phyloP scores from a whole-genome alignment of 768 basidiomycete species.

The Paxillus ammoniavirescens region DNA sequence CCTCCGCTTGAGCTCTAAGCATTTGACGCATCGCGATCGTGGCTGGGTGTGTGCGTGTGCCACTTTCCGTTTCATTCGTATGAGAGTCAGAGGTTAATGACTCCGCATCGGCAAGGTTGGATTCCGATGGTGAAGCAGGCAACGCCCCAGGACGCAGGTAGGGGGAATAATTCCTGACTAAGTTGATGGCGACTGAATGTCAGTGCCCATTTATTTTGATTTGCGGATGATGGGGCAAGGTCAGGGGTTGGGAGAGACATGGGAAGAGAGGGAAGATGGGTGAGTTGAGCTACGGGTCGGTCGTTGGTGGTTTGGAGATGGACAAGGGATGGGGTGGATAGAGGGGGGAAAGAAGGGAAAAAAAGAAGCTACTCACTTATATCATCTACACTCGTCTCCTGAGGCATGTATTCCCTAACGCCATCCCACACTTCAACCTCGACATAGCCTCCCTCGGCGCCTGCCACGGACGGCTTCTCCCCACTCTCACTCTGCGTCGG shows the following conservation, averaged over 20 bases:
- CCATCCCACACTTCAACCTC: conserved; percentile 73
- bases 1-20: conserved; percentile 60
- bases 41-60: conserved; percentile 56
- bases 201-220: conserved; percentile 53
- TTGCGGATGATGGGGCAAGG: conserved; percentile 26
- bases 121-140: conserved; percentile 9
- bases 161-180: conserved; percentile 92
- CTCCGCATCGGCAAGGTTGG: conserved; percentile 5
- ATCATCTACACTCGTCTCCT: conserved; percentile 70
- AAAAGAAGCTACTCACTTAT: conserved; percentile 66
- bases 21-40: conserved; percentile 67
- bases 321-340: conserved; percentile 22
- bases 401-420: conserved; percentile 66
- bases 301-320: conserved; percentile 29
- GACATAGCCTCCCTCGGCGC: conserved; percentile 36
- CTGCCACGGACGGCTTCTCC: neutral
- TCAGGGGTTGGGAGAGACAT: conserved; percentile 29
- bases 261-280: conserved; percentile 24
- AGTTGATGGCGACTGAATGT: conserved; percentile 77
- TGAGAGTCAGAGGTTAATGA: conserved; percentile 37
- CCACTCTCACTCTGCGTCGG: neutral
- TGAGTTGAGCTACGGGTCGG: conserved; percentile 24
- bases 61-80: conserved; percentile 32
- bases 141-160: conserved; percentile 51
- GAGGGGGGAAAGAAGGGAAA: conserved; percentile 19